These are phyloP conservation scores for Grosmannia huntii DNA, from an alignment of 2,329 filamentous ascomycete species.

Conservation along the genomic window DNA sequence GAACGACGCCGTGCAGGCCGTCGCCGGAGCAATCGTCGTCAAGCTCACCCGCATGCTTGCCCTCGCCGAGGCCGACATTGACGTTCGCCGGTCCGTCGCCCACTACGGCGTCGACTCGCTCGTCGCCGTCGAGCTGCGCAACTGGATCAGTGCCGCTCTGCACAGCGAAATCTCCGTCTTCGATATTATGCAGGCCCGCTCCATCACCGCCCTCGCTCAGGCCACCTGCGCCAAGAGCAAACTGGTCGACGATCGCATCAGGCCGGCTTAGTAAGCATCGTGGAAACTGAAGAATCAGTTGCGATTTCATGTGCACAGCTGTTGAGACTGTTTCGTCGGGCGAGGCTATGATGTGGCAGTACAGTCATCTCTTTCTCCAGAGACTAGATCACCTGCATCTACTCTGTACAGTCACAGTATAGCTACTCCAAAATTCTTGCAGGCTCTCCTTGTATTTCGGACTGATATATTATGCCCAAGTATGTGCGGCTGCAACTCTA, in stretches of 20 bases:
- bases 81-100: slow-evolving; percentile 14
- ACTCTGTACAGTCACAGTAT: too few species aligned
- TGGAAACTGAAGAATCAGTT: too few species aligned
- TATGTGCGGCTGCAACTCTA: too few species aligned
- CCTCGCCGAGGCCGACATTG: not conserved
- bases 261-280: not conserved
- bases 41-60: not conserved
- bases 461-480: too few species aligned
- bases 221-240: not conserved
- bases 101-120: slow-evolving; percentile 27
- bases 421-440: too few species aligned
- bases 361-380: too few species aligned
- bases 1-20: not conserved
- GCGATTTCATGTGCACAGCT: too few species aligned
- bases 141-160: not conserved
- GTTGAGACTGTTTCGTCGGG: too few species aligned
- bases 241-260: not conserved
- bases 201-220: not conserved
- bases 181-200: not conserved
- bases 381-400: too few species aligned
- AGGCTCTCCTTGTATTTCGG: too few species aligned
- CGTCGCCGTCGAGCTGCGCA: slow-evolving; percentile 28
- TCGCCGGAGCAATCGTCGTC: not conserved
- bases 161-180: not conserved
- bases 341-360: too few species aligned